Evolutionary conservation across 768 basidiomycete species (phyloP).

Genomic region (Tulasnella sp.): DNA sequence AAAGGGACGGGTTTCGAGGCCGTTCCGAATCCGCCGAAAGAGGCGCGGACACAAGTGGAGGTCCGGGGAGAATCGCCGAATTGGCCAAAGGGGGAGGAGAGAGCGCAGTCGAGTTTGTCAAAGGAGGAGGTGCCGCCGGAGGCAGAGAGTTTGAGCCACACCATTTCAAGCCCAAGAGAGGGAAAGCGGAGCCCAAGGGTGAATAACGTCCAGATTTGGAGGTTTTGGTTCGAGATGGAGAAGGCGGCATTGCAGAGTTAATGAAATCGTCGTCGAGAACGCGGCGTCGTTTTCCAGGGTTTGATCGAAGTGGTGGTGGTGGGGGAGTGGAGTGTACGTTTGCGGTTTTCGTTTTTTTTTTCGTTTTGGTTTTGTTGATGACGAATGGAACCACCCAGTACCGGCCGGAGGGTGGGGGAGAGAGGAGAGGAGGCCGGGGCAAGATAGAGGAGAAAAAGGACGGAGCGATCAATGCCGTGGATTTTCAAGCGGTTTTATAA

Average conservation of each 20-base stretch:
- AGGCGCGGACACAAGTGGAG: neutral
- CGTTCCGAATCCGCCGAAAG: neutral
- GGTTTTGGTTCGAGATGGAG: neutral
- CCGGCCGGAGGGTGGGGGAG: neutral
- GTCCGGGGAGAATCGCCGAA: neutral
- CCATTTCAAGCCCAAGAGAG: neutral
- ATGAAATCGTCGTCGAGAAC: neutral
- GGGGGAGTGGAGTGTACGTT: neutral
- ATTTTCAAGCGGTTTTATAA: neutral
- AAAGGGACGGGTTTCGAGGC: constrained; percentile 25
- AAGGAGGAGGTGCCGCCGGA: neutral
- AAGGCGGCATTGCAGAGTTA: neutral
- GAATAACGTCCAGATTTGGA: neutral
- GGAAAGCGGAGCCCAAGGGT: neutral
- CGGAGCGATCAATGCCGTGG: neutral
- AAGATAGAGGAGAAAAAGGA: neutral
- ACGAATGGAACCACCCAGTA: neutral
- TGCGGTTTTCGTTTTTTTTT: neutral
- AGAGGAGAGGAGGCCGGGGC: neutral
- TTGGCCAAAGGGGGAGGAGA: neutral
- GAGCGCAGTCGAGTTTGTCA: neutral
- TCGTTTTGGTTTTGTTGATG: neutral
- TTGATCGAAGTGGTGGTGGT: neutral
- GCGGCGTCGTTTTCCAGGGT: neutral
- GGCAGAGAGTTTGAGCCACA: neutral